Base-by-base conservation (phyloP, 2,329 filamentous ascomycete species). In the Fusarium sp. region DNA sequence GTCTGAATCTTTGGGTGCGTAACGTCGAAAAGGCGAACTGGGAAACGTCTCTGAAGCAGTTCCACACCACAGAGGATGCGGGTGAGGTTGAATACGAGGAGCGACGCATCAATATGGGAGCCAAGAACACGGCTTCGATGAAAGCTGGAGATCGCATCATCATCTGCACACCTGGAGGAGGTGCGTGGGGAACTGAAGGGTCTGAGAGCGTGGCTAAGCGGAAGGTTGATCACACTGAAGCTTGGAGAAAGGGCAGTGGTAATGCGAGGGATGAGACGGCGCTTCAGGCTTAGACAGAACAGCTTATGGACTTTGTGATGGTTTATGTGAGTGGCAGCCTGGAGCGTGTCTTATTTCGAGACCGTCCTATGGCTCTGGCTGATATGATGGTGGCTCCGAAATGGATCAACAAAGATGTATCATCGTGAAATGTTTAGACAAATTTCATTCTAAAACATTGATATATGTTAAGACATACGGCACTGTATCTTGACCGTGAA, bases 1-100 rank as follows among this genome's bases (percentile, higher is more conserved):
- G 95, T 0, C 80, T 94, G 63, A 98, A 98, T 71, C 82, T 96
- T 44, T 98, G 95, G 95, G 89, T 96, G 30, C 83, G 92, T 9
- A 90, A 87, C 62, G 89, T 95, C 52, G 81, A 83, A 68, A 88
- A 87, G 76, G 80, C 80, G 2, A 82, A 82, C 71, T 83, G 82
- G 75, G 82, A 83, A 76, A 77, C 78, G 59, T 80, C 80, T 19
- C 74, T 81, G 52, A 78, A 77, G 67, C 71, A 77, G 57, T 73
- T 84, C 36, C 78, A 80, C 34, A 74, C 73, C 26, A 73, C 70
- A 6, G 72, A 75, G 15, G 74, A 75, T 2, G 71, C 74, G 0
- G 76, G 73, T 0, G 77, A 79, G 12, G 73, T 74, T 8, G 83
- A 86, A 65, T 85, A 83, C 72, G 82, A 88, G 75, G 84, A 89